phyloP scores from a whole-genome alignment of 176 grass and related monocot genomes.

The Oryza brachyantha region DNA sequence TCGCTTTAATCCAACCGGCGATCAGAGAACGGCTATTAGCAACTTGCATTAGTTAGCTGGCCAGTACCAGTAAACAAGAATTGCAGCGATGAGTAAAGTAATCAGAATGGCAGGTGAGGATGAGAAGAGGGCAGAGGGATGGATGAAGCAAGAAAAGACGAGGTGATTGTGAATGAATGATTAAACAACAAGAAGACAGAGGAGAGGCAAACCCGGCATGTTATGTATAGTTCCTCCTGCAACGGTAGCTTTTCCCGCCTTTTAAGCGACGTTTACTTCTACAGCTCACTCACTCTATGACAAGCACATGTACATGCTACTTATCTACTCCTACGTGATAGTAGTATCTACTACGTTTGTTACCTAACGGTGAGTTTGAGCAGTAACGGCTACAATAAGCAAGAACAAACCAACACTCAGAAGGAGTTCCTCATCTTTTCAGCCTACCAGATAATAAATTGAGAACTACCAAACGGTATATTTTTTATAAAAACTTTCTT shows the following conservation, averaged over 20 bases:
- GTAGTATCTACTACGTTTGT: too few relatives aligned
- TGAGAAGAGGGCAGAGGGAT: background rate
- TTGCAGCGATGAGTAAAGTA: background rate
- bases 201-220: background rate
- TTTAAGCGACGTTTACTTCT: background rate
- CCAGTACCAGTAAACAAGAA: background rate
- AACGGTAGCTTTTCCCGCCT: background rate
- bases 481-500: too few relatives aligned
- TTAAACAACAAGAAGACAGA: background rate
- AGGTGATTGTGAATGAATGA: background rate
- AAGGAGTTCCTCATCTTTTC: too few relatives aligned
- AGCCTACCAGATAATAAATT: too few relatives aligned
- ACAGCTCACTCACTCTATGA: background rate
- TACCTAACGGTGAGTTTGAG: too few relatives aligned
- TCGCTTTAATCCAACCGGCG: constrained; percentile 1
- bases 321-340: too few relatives aligned
- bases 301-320: too few relatives aligned
- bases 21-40: background rate
- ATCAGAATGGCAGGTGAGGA: background rate
- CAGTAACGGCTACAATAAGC: too few relatives aligned
- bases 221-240: background rate
- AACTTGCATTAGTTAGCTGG: background rate
- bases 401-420: too few relatives aligned
- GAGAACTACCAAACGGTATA: too few relatives aligned
- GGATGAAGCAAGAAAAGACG: background rate